Evolutionary conservation across 768 basidiomycete genomes (phyloP).

Genomic region (Mycena polygramma): DNA sequence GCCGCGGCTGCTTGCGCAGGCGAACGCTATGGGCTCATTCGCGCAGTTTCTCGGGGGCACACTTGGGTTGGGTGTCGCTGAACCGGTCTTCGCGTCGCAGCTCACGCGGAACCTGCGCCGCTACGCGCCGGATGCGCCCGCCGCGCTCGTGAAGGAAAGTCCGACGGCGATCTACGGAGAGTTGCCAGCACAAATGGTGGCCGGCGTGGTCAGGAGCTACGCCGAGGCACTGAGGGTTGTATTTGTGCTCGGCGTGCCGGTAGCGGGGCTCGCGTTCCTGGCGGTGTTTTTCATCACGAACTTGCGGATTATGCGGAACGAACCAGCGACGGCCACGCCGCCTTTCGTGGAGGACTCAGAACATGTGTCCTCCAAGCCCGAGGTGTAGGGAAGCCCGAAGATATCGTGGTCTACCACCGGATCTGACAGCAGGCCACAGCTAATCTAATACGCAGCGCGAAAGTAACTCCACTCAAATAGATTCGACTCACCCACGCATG

Average conservation of each 20-base stretch:
- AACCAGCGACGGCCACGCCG: too few relatives aligned
- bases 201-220: constrained; percentile 33
- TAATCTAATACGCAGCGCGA: too few relatives aligned
- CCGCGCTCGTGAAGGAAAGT: constrained; percentile 24
- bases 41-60: constrained; percentile 34
- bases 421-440: too few relatives aligned
- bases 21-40: constrained; percentile 32
- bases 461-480: too few relatives aligned
- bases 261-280: constrained; percentile 10
- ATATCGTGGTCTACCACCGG: too few relatives aligned
- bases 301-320: too few relatives aligned
- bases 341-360: too few relatives aligned
- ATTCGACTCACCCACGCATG: too few relatives aligned
- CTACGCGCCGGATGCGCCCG: constrained; percentile 14
- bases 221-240: constrained; percentile 21
- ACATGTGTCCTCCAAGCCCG: too few relatives aligned
- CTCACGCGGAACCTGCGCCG: constrained; percentile 31
- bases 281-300: constrained; percentile 1
- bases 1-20: constrained; percentile 23
- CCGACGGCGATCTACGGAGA: constrained; percentile 35
- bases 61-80: constrained; percentile 27
- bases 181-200: constrained; percentile 22
- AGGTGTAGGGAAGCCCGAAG: too few relatives aligned
- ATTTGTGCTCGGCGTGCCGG: constrained; percentile 30
- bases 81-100: constrained; percentile 25